Conservation (phyloP, 169 alveolate genomes). For the Plasmodium inui region DNA sequence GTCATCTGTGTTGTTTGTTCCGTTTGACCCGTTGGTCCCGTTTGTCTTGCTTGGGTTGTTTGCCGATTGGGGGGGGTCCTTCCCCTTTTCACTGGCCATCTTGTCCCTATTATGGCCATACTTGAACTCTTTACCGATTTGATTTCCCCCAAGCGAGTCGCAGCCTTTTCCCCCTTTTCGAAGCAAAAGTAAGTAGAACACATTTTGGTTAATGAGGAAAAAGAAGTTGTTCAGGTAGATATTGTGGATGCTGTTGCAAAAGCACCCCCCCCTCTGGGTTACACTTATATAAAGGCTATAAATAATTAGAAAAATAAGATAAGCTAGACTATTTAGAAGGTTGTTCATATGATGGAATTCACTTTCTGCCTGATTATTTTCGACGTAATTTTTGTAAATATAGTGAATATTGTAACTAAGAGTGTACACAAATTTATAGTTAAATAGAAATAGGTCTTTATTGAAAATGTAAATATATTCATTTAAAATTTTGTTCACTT, state of each 20-base stretch:
- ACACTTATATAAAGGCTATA: constrained; percentile 26
- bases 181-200: constrained; percentile 38
- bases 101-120: neutral
- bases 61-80: neutral
- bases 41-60: neutral
- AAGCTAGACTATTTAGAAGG: constrained; percentile 34
- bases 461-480: constrained; percentile 69
- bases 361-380: constrained; percentile 29
- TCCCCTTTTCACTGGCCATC: neutral
- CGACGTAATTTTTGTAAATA: constrained; percentile 55
- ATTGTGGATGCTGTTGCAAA: constrained; percentile 37
- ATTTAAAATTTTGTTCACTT: constrained; percentile 51
- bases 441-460: constrained; percentile 58
- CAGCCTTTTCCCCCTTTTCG: neutral
- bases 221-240: constrained; percentile 64
- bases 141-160: neutral
- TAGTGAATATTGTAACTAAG: constrained; percentile 65
- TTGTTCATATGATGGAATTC: constrained; percentile 55
- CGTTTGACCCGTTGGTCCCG: neutral
- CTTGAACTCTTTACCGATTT: neutral
- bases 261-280: constrained; percentile 13
- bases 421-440: constrained; percentile 56
- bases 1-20: neutral
- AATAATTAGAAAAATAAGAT: constrained; percentile 31
- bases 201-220: constrained; percentile 45